Conservation (phyloP, 306 rosid species). For the Cucumis hystrix region DNA sequence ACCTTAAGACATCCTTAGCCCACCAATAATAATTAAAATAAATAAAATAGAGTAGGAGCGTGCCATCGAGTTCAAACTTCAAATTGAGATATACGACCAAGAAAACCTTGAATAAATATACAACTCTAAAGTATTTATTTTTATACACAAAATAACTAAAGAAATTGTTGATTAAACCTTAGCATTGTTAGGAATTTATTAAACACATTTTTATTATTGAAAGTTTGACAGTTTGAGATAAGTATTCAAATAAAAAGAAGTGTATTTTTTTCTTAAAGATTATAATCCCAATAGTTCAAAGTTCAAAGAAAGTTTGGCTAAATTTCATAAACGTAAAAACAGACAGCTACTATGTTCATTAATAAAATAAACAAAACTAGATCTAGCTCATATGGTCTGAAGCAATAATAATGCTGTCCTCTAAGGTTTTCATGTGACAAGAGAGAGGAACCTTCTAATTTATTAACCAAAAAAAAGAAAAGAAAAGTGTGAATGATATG, state of each 20-base stretch:
- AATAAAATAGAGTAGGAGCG: no score
- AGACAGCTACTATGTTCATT: neutral
- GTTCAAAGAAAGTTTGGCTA: neutral
- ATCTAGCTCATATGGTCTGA: neutral
- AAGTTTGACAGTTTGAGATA: no score
- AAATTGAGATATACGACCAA: neutral
- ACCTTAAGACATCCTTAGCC: no score
- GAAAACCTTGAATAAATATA: neutral
- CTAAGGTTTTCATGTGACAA: neutral
- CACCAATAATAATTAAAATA: no score
- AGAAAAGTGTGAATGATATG: neutral
- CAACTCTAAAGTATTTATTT: neutral
- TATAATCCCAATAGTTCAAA: neutral
- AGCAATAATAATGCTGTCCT: neutral
- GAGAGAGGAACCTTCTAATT: neutral
- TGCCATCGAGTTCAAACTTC: neutral
- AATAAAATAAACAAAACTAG: neutral
- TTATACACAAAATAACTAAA: no score
- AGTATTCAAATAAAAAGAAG: no score
- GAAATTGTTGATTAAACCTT: no score
- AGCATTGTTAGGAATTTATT: no score
- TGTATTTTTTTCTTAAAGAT: neutral
- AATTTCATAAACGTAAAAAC: neutral
- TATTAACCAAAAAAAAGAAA: no score
- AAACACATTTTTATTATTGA: no score